Base-by-base conservation (phyloP, 2,329 filamentous ascomycete species). In the Ophiostoma perfectum region DNA sequence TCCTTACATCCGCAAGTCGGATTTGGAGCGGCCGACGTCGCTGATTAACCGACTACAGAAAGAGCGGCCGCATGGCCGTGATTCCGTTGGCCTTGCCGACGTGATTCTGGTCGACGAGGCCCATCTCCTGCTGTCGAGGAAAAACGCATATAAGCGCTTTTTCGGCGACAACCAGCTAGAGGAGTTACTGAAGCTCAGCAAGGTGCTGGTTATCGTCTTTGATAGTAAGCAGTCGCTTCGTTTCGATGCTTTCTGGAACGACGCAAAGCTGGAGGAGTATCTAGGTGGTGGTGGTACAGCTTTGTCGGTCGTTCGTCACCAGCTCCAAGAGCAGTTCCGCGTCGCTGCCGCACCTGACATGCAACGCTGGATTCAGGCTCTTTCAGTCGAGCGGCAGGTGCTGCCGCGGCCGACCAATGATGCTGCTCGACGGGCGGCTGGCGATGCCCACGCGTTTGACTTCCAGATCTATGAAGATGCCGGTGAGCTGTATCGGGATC, bases 131-230 rank as follows among this genome's bases (percentile, higher is more conserved):
- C 45, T 49, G 6, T 49, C 45, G 12, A 49, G n/a, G 45, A 49
- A 49, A 16, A 49, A 49, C 45, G 45, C 45, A 16, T 49, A 49
- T 16, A 49, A 49, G 45, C 45, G 45, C 45, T 49, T 49, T 16
- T 49, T 49, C n/a, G 45, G 45, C 45, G 45, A 49, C 45, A 49
- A 49, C 45, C 45, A 49, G 45, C 45, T 49, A 16, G 45, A 49
- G 45, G 45, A 49, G 45, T 16, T 49, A 4, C 6, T 49, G 45
- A 49, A 49, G 45, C 45, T 49, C 12, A 16, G 45, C 6, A 49
- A 49, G 11, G 45, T 49, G 45, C 45, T 49, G 45, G 45, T 49
- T 11, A 49, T 49, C n/a, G 45, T 49, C 12, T 49, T 49, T 49
- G 45, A 49, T 16, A 16, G 45, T 16, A 49, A 49, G 45, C 45